phyloP scores from a whole-genome alignment of 2,329 filamentous ascomycete species.

The Venturia oleaginea region DNA sequence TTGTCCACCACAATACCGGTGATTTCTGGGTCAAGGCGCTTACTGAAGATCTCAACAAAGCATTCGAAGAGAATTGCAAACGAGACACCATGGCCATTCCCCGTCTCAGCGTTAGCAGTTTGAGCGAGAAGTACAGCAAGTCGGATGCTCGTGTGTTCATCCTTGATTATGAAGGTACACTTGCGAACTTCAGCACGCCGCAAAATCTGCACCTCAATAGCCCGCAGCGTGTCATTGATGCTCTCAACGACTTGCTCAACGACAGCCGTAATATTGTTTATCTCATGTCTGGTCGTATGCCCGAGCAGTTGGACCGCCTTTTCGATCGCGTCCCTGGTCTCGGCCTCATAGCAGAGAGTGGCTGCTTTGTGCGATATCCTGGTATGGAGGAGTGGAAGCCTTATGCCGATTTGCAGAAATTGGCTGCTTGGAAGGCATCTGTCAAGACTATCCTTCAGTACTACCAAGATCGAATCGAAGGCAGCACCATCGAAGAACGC shows the following conservation, averaged over 20 bases:
- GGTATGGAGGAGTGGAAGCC: slow-evolving; percentile 63
- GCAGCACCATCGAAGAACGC: slow-evolving; percentile 81
- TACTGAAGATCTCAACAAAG: slow-evolving; percentile 58
- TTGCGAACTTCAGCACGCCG: slow-evolving; percentile 74
- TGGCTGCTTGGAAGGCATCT: slow-evolving; percentile 71
- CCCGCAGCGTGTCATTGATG: slow-evolving; percentile 74
- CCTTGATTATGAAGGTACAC: slow-evolving; percentile 86
- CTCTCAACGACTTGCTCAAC: slow-evolving; percentile 69
- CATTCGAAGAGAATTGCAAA: slow-evolving; percentile 74
- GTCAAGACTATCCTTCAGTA: slow-evolving; percentile 78
- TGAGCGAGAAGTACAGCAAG: slow-evolving; percentile 57
- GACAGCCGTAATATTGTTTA: slow-evolving; percentile 82
- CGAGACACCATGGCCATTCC: slow-evolving; percentile 82
- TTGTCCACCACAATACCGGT: slow-evolving; percentile 74
- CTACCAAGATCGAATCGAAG: slow-evolving; percentile 81
- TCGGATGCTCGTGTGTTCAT: slow-evolving; percentile 70
- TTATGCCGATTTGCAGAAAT: slow-evolving; percentile 63
- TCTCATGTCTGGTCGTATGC: slow-evolving; percentile 82
- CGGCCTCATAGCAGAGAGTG: slow-evolving; percentile 89
- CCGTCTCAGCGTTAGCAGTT: slow-evolving; percentile 60
- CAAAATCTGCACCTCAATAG: slow-evolving; percentile 78
- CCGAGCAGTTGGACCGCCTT: slow-evolving; percentile 77
- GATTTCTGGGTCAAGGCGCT: slow-evolving; percentile 79
- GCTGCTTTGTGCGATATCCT: slow-evolving; percentile 74
- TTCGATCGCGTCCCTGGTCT: slow-evolving; percentile 77